Evolutionary conservation across 305 asterid genomes (phyloP).

Genomic region (Fraxinus angustifolia): DNA sequence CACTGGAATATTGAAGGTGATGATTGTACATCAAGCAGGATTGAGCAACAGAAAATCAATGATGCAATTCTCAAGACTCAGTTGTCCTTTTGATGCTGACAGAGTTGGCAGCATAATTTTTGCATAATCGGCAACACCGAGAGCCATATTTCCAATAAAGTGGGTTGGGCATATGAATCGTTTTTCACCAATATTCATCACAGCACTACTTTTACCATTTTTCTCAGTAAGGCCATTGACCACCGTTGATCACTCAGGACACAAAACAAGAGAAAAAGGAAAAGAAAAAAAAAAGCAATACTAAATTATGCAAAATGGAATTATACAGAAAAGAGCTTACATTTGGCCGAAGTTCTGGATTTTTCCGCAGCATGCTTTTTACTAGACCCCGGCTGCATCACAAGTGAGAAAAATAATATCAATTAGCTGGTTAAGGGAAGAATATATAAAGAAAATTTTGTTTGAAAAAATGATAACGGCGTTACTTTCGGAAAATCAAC

Average conservation of each 20-base stretch:
- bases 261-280: constrained; percentile 1
- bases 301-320: constrained; percentile 17
- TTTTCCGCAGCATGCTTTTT: constrained; percentile 92
- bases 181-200: neutral
- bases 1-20: neutral
- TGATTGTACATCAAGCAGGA: neutral
- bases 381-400: constrained; percentile 74
- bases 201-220: neutral
- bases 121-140: neutral
- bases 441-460: neutral
- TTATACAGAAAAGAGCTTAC: constrained; percentile 43
- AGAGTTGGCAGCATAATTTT: neutral
- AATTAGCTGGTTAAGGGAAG: constrained; percentile 16
- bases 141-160: neutral
- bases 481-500: neutral
- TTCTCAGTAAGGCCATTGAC: neutral
- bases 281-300: neutral
- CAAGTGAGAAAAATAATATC: constrained; percentile 22
- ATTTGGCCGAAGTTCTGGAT: constrained; percentile 79
- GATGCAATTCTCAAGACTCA: neutral
- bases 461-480: constrained; percentile 1
- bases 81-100: neutral
- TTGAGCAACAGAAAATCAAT: neutral
- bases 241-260: constrained; percentile 2
- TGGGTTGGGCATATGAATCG: neutral